Evolutionary conservation across 768 basidiomycete genomes (phyloP).

Genomic region (Amanita exitialis): DNA sequence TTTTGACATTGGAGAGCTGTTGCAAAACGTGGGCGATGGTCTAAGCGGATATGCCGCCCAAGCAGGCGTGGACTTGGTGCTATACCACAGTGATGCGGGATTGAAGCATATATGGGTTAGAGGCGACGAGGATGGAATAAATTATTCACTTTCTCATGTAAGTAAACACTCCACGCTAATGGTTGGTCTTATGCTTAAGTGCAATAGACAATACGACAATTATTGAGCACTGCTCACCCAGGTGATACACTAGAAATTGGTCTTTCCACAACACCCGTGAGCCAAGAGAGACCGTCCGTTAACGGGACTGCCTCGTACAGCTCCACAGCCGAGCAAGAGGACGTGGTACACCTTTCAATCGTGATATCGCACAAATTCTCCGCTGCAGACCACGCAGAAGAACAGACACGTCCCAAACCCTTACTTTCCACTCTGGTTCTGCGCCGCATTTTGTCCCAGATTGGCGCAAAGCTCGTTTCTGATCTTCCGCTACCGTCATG

Average conservation of each 20-base stretch:
- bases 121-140: slow-evolving; percentile 79
- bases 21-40: slow-evolving; percentile 85
- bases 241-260: slow-evolving; percentile 87
- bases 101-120: slow-evolving; percentile 80
- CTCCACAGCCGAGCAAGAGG: slow-evolving; percentile 19
- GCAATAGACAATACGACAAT: slow-evolving; percentile 71
- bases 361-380: slow-evolving; percentile 41
- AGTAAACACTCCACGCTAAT: slow-evolving; percentile 21
- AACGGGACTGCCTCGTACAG: slow-evolving; percentile 12
- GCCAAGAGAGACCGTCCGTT: neutral
- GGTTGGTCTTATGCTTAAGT: slow-evolving; percentile 3
- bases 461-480: slow-evolving; percentile 40
- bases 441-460: slow-evolving; percentile 48
- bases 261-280: slow-evolving; percentile 26
- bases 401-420: slow-evolving; percentile 30
- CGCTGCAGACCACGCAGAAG: slow-evolving; percentile 18
- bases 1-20: slow-evolving; percentile 86
- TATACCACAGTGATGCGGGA: slow-evolving; percentile 84
- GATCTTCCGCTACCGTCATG: slow-evolving; percentile 31
- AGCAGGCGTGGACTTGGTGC: slow-evolving; percentile 79
- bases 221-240: slow-evolving; percentile 52
- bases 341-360: slow-evolving; percentile 31
- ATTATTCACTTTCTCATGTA: slow-evolving; percentile 78
- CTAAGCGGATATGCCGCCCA: slow-evolving; percentile 78
- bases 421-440: slow-evolving; percentile 40